Conservation (phyloP, 352 stramenopile genomes). For the Pythium apleroticum region DNA sequence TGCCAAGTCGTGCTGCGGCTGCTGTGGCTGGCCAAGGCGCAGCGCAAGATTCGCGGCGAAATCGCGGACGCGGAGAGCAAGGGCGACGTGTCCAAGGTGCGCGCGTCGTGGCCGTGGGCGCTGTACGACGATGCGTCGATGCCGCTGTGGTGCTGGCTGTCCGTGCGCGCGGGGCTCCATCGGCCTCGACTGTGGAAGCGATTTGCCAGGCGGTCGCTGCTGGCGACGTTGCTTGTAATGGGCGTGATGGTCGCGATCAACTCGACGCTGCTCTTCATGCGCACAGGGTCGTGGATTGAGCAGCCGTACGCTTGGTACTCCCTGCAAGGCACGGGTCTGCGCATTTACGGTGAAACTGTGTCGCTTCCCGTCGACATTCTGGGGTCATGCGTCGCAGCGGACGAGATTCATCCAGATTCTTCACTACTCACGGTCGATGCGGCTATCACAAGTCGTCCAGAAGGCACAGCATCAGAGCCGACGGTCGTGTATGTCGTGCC, state of each 20-base stretch:
- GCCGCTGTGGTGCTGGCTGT: slow-evolving; percentile 11
- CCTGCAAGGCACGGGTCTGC: slow-evolving; percentile 39
- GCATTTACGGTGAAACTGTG: slow-evolving; percentile 34
- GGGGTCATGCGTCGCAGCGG: slow-evolving; percentile 32
- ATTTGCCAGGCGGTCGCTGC: slow-evolving; percentile 6
- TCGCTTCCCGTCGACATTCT: slow-evolving; percentile 36
- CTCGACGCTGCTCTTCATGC: slow-evolving; percentile 41
- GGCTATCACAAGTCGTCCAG: slow-evolving; percentile 25
- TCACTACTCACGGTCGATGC: slow-evolving; percentile 29
- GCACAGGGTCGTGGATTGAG: slow-evolving; percentile 46
- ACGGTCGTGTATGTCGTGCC: slow-evolving; percentile 55
- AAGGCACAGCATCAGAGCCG: background rate
- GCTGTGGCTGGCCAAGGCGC: slow-evolving; percentile 2
- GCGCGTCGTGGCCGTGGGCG: slow-evolving; percentile 5
- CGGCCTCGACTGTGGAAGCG: slow-evolving; percentile 16
- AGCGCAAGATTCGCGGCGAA: slow-evolving; percentile 6
- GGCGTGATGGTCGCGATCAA: slow-evolving; percentile 8
- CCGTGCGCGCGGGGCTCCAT: slow-evolving; percentile 12
- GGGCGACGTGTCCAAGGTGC: slow-evolving; percentile 4
- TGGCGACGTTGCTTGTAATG: slow-evolving; percentile 6
- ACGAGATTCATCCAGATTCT: slow-evolving; percentile 12
- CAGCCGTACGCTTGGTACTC: slow-evolving; percentile 67
- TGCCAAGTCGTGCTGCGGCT: slow-evolving; percentile 35
- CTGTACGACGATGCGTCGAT: slow-evolving; percentile 5
- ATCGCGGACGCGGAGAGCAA: background rate